Evolutionary conservation across 306 rosid species (phyloP).

Genomic region (Quercus mongolica): DNA sequence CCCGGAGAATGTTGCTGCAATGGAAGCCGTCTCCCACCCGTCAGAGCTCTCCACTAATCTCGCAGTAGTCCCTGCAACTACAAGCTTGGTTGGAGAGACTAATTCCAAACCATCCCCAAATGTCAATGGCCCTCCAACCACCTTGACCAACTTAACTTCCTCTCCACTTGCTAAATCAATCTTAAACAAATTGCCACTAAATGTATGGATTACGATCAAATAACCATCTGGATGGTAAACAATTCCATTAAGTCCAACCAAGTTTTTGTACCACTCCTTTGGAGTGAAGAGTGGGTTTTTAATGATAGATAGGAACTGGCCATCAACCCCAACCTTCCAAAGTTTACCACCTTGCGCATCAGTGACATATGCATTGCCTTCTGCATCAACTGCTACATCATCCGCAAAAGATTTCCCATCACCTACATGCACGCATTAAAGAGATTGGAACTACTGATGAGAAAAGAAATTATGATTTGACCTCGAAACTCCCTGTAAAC

Average conservation of each 20-base stretch:
- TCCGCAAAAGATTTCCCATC: conserved; percentile 74
- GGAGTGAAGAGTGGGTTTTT: conserved; percentile 56
- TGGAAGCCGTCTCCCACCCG: conserved; percentile 83
- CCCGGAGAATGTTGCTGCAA: conserved; percentile 57
- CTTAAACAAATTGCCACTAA: conserved; percentile 67
- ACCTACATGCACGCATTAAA: conserved; percentile 34
- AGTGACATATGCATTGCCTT: conserved; percentile 85
- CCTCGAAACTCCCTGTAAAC: not conserved
- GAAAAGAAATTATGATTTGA: not conserved
- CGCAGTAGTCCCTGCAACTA: conserved; percentile 81
- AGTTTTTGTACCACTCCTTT: conserved; percentile 77
- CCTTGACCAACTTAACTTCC: conserved; percentile 52
- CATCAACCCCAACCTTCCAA: conserved; percentile 87
- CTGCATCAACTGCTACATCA: conserved; percentile 81
- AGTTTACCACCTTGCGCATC: conserved; percentile 55
- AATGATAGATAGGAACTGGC: conserved; percentile 52
- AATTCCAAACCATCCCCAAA: conserved; percentile 85
- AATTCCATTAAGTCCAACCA: conserved; percentile 76
- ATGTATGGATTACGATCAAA: conserved; percentile 71
- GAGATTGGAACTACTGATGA: not conserved
- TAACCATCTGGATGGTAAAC: conserved; percentile 90
- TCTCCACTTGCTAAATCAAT: conserved; percentile 62
- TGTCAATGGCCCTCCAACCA: conserved; percentile 50
- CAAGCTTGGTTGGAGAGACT: conserved; percentile 65
- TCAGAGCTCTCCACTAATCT: conserved; percentile 81